Base-by-base conservation (phyloP, 2,329 filamentous ascomycete species). In the Stachybotrys chlorohalonatus region DNA sequence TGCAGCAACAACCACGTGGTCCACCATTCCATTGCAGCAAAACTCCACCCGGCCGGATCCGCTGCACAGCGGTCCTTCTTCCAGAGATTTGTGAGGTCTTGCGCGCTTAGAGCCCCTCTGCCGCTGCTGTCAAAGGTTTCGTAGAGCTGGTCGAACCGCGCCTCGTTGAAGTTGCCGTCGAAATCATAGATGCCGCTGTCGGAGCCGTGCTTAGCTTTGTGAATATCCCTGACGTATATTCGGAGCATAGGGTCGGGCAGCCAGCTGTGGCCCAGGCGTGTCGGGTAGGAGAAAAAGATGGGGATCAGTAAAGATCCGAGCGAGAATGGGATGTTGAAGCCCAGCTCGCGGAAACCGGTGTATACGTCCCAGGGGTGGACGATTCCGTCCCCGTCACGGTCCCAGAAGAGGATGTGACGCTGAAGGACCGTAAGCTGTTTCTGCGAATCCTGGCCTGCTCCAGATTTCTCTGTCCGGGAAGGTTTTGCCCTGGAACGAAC, bases 1-100 rank as follows among this genome's bases (percentile, higher is more conserved):
- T 81, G 79, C 73, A 64, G 55, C 2, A 83, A 66, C 49, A 84
- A 68, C 36, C 82, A 62, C 53, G 78, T 81, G 1, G 77, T 77
- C 1, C 58, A 55, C 36, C 62, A 54, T 57, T 64, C 63, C 61
- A 55, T 39, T 2, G 52, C n/a, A 16, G 60, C 51, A 55, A 57
- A 58, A 45, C 52, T 59, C 52, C 63, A 64, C 11, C 57, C 63
- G 36, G 52, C 64, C 47, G 55, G 61, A 52, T 51, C 63, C 36
- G 47, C 60, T 9, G 54, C 59, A 36, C 62, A 63, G 39, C 73
- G 66, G 55, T 78, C 68, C 0, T 71, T 75, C 32, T 68, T 68
- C 53, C 73, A 61, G 53, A 73, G 63, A 1, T 61, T 58, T 48
- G 59, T 61, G 7, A 77, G 46, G 45, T 77, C 72, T 32, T 59